Evolutionary conservation across 1,284 basidiomycete species (phyloP), one percentile per base, ranked within the genome.

Genomic region (Leccinum fuscescens): DNA sequence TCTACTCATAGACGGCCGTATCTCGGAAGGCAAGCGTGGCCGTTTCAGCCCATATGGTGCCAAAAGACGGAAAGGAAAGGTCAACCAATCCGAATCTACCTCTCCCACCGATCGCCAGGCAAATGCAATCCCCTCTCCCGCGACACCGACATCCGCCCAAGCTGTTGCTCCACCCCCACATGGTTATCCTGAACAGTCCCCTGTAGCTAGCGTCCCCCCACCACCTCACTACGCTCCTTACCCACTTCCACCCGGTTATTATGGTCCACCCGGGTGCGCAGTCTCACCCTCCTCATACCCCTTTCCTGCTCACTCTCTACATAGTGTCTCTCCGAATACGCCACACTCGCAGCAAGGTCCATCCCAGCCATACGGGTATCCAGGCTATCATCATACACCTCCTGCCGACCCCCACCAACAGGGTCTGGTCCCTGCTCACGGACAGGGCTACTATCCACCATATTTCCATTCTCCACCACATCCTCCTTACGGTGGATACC

Each of bases 21-120:
- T 72, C 22, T 71, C 61, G 51, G 67, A 73, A 5, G 72, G 72
- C 56, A 82, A 82, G 65, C 81, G 83, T 33, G 82, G 82, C 67
- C 82, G 87, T 6, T 87, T 76, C 64, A 82, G 81, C 31, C 86
- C 87, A 55, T 81, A 82, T 64, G 65, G 68, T 29, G 51, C 54
- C 49, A 82, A 80, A 64, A 73, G 74, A 24, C 75, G 78, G 49
- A 79, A 72, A 54, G 61, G 66, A 9, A 73, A 73, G 58, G 39
- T 61, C 4, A 59, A 51, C 46, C 69, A 74, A 14, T 65, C 71
- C 14, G 71, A 62, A 22, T 74, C 71, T 0, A 54, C 49, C 15
- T 75, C 71, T 14, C 73, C 71, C 1, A 74, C 69, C 15, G 70
- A 71, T 3, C 69, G 54, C 29, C 71, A 74, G 31, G 61, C 51